Conservation (phyloP, 768 basidiomycete genomes). For the Leccinum olivaceopallidum region DNA sequence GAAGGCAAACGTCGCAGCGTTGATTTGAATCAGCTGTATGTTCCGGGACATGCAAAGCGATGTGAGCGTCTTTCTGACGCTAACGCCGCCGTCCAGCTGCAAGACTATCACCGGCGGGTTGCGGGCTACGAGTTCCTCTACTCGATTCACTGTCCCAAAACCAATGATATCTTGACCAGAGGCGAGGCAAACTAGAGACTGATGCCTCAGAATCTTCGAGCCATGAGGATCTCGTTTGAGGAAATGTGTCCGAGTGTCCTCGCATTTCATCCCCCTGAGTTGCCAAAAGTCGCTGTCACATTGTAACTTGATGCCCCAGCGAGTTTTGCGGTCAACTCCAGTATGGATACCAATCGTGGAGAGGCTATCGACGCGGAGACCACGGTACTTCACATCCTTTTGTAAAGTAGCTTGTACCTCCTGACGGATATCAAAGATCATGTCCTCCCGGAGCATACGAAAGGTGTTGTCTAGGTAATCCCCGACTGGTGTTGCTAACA, state of each 20-base stretch:
- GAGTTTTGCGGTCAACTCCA: slow-evolving; percentile 22
- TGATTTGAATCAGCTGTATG: slow-evolving; percentile 53
- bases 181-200: slow-evolving; percentile 53
- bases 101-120: slow-evolving; percentile 52
- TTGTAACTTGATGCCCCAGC: slow-evolving; percentile 44
- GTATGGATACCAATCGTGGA: slow-evolving; percentile 38
- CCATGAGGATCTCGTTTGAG: slow-evolving; percentile 34
- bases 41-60: slow-evolving; percentile 34
- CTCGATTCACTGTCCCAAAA: slow-evolving; percentile 55
- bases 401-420: slow-evolving; percentile 44
- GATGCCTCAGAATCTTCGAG: slow-evolving; percentile 47
- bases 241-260: slow-evolving; percentile 36
- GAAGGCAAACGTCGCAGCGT: slow-evolving; percentile 60
- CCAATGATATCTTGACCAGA: slow-evolving; percentile 51
- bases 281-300: slow-evolving; percentile 38
- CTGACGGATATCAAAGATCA: slow-evolving; percentile 57
- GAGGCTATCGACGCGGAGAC: slow-evolving; percentile 34
- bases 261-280: slow-evolving; percentile 27
- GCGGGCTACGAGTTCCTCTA: slow-evolving; percentile 50
- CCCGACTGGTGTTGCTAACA: slow-evolving; percentile 35
- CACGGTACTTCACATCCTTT: slow-evolving; percentile 39
- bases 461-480: slow-evolving; percentile 65
- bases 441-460: slow-evolving; percentile 63
- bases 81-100: slow-evolving; percentile 47
- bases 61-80: slow-evolving; percentile 38